Evolutionary conservation across 345 rosid species (phyloP), one percentile per base, ranked within the genome.

Genomic region (Raphanus sativus): DNA sequence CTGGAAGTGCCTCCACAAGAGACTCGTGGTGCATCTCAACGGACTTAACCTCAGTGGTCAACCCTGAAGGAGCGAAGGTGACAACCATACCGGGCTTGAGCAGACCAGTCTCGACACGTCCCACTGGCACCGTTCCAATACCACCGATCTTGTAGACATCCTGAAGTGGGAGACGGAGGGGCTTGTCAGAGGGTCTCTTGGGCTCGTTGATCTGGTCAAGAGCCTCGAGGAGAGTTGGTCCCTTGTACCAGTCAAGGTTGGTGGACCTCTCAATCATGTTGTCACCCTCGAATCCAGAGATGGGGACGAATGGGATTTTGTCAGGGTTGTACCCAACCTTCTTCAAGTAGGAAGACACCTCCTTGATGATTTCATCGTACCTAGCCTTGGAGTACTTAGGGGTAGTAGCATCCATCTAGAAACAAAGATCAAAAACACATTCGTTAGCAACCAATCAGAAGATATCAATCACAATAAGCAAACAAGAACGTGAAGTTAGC

Each of bases 191-290:
- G 12, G 67, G 67, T 25, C 67, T 63, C 67, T 63, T 63, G 13
- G 67, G 67, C 67, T 63, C 67, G 67, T 63, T 63, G 67, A 63
- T 63, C 45, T 63, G 67, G 67, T 63, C 67, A 63, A 63, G 67
- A 8, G 67, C 67, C 45, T 63, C 67, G 4, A 63, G 67, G 28
- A 63, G 67, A 63, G 67, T 63, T 33, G 67, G 67, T 63, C 67
- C 67, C 67, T 63, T 62, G 40, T 62, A 62, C 66, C 66, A 62
- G 66, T 62, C 66, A 7, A 62, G 66, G 66, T 62, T 62, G 66
- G 66, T 62, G 42, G 66, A 62, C 66, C 66, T 62, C 66, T 62
- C 66, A 30, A 62, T 62, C 66, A 62, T 62, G 66, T 62, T 62
- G 66, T 62, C 66, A 29, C 66, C 66, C 66, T 62, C 66, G 40